Base-by-base conservation (phyloP, 352 stramenopile species). In the Pythium apleroticum region DNA sequence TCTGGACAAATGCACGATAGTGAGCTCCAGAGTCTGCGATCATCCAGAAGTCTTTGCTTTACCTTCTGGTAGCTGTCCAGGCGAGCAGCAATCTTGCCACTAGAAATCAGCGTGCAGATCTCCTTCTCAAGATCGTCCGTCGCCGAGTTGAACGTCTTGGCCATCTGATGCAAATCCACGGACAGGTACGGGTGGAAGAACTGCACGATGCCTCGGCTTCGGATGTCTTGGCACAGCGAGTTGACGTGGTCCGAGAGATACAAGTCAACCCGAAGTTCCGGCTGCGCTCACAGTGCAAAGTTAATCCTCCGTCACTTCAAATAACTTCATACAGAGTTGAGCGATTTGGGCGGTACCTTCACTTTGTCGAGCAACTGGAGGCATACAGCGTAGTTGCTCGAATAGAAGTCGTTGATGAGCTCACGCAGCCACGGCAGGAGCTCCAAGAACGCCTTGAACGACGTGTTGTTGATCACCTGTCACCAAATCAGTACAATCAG, bases 1-100 rank as follows among this genome's bases (percentile, higher is more conserved):
- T 78, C 87, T 95, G 25, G 35, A 20, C 8, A 52, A 4, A 61
- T 27, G 39, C 0, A 52, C 19, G 61, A 14, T 15, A 31, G 17
- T 41, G 49, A 45, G 28, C 45, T 57, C 12, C 11, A 25, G 1
- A 19, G 52, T 37, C 2, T 27, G n/a, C 11, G 14, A 46, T 28
- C 25, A 28, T 7, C 9, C n/a, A 27, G 43, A 14, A 15, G n/a
- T n/a, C 6, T 28, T 30, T 30, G 8, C 1, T 20, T 35, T 52
- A 95, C 86, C 80, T 94, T 95, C 58, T 92, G 73, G 60, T 96
- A 93, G 54, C 87, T 92, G 77, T 97, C 90, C 63, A 97, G 92
- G 55, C 86, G 84, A 8, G 87, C 90, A 33, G 83, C 73, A 17
- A 97, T 77, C 66, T 90, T 88, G 49, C 82, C 76, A 0, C 76